phyloP scores from a whole-genome alignment of 495 filamentous ascomycete species.

The Daldinia decipiens region DNA sequence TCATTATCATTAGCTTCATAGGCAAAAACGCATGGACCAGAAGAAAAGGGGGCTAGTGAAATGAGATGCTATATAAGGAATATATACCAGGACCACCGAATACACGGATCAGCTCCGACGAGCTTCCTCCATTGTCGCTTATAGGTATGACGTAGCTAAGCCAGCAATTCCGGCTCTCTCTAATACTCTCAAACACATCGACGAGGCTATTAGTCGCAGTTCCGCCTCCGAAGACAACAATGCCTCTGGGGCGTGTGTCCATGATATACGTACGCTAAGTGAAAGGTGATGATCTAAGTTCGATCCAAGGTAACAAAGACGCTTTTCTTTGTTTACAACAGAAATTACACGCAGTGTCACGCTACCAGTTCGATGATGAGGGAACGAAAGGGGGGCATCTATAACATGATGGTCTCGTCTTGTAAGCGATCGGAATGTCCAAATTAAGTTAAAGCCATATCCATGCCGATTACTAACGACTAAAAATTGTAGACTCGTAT shows the following conservation, averaged over 20 bases:
- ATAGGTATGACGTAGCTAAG: constrained; percentile 92
- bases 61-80: constrained; percentile 3
- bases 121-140: constrained; percentile 92
- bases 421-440: background rate
- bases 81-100: constrained; percentile 79
- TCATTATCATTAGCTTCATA: background rate
- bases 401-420: background rate
- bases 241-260: constrained; percentile 52
- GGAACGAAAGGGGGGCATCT: background rate
- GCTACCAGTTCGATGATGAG: background rate
- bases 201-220: constrained; percentile 94
- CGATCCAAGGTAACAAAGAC: background rate
- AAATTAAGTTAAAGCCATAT: constrained; percentile 1
- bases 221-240: constrained; percentile 88
- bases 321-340: background rate
- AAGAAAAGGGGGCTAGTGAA: background rate
- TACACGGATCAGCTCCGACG: constrained; percentile 89
- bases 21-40: constrained; percentile 3
- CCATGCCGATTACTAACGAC: background rate
- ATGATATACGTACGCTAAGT: constrained; percentile 18
- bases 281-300: background rate
- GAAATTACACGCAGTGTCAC: background rate
- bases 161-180: constrained; percentile 72
- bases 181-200: constrained; percentile 83
- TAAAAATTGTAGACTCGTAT: background rate